A percentile compares a stretch with the other conserved stretches of the same genome.
These are phyloP conservation scores for Flaveria linearis DNA, from an alignment of 129 eudicot genomes.

Conservation along the genomic window DNA sequence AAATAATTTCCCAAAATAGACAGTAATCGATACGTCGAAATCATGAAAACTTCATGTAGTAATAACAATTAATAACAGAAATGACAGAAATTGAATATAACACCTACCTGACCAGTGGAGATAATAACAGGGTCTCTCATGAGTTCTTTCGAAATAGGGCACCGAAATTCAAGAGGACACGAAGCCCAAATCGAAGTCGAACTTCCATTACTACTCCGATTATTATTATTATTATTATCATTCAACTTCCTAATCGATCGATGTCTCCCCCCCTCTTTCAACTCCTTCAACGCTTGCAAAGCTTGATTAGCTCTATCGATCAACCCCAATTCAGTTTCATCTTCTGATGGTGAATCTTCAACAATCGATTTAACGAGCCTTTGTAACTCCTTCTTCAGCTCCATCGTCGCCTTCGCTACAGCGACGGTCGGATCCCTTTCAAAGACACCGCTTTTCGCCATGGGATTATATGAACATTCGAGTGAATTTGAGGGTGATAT, in stretches of 20 bases:
- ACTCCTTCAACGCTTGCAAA: constrained; percentile 54
- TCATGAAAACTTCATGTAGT: too few species aligned
- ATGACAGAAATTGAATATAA: neutral
- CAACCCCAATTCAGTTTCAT: constrained; percentile 44
- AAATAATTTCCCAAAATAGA: neutral
- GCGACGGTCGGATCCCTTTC: constrained; percentile 48
- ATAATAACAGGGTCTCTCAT: constrained; percentile 94
- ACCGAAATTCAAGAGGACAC: constrained; percentile 68
- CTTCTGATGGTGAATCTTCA: constrained; percentile 38
- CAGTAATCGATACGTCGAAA: neutral
- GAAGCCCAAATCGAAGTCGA: constrained; percentile 30
- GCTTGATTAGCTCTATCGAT: constrained; percentile 67
- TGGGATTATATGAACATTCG: constrained; percentile 17
- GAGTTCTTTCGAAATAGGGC: constrained; percentile 86
- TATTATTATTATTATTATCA: neutral
- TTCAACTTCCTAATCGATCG: constrained; percentile 35
- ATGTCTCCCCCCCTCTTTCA: constrained; percentile 43
- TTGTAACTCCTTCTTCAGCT: constrained; percentile 70
- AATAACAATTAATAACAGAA: neutral
- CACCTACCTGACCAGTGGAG: constrained; percentile 85
- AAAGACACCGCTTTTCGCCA: constrained; percentile 71
- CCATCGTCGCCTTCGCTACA: constrained; percentile 50
- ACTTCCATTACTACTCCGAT: constrained; percentile 16
- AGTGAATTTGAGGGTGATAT: neutral
- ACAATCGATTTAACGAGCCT: constrained; percentile 55